These are phyloP conservation scores for Madurella fahalii DNA, from an alignment of 2,329 filamentous ascomycete genomes.

Conservation along the genomic window DNA sequence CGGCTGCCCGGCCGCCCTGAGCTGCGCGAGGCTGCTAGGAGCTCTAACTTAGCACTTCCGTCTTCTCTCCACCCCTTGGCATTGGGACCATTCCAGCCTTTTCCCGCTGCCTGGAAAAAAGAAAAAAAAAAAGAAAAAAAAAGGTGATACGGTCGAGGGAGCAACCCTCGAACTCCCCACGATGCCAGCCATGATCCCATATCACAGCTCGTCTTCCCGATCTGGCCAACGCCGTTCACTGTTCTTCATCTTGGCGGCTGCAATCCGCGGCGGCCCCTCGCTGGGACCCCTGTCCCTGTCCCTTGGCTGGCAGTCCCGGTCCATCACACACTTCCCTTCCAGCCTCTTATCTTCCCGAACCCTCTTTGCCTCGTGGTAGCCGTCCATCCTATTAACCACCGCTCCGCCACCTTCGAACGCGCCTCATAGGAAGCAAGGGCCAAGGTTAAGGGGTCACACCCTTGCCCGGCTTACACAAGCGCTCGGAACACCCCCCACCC, in stretches of 20 bases:
- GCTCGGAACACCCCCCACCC: conserved; percentile 7
- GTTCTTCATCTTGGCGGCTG: conserved; percentile 18
- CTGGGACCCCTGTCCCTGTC: conserved; percentile 24
- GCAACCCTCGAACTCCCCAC: too few species aligned
- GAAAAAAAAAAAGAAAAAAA: too few species aligned
- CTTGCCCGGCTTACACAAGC: conserved; percentile 16
- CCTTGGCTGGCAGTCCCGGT: conserved; percentile 22
- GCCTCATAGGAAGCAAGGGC: conserved; percentile 8
- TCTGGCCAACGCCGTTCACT: conserved; percentile 21
- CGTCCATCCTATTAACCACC: conserved; percentile 20
- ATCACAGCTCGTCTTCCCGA: conserved; percentile 17
- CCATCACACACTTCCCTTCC: conserved; percentile 21
- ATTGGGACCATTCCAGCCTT: too few species aligned
- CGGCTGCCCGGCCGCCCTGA: neutral
- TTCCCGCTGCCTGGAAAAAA: too few species aligned
- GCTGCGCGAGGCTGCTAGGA: conserved; percentile 5
- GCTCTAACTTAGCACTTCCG: too few species aligned
- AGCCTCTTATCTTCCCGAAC: conserved; percentile 29
- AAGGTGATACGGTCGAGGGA: too few species aligned
- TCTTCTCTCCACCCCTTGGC: too few species aligned
- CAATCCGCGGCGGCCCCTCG: conserved; percentile 11
- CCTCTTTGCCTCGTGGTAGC: conserved; percentile 29
- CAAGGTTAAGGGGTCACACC: conserved; percentile 11
- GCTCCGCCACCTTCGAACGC: conserved; percentile 14
- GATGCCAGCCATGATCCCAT: neutral